Conservation (phyloP, 2,329 filamentous ascomycete genomes). For the Epichloe amarillans region DNA sequence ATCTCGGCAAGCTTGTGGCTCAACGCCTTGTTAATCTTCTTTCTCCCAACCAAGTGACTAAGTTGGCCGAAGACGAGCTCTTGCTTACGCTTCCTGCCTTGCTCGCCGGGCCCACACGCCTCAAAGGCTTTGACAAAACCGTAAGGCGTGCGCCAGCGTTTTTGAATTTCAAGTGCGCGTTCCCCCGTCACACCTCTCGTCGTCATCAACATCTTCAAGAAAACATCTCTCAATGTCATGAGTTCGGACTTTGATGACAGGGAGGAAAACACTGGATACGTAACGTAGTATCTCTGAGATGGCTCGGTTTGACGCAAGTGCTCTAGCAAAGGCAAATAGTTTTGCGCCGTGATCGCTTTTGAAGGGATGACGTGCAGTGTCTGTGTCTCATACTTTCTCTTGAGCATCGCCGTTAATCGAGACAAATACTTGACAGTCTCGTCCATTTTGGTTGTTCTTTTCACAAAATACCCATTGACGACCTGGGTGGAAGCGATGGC, state of each 20-base stretch:
- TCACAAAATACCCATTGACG: conserved; percentile 67
- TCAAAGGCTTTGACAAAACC: conserved; percentile 60
- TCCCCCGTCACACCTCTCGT: conserved; percentile 65
- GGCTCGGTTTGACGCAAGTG: conserved; percentile 42
- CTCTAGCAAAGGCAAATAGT: conserved; percentile 52
- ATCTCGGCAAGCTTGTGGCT: conserved; percentile 60
- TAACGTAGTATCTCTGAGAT: conserved; percentile 43
- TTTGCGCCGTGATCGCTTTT: conserved; percentile 44
- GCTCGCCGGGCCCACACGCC: conserved; percentile 33
- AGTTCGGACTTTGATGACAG: conserved; percentile 63
- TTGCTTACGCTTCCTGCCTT: conserved; percentile 41
- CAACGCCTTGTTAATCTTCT: conserved; percentile 51
- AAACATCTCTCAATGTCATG: conserved; percentile 61
- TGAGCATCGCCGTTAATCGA: conserved; percentile 56
- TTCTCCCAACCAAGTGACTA: conserved; percentile 47
- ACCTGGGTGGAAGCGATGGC: conserved; percentile 68
- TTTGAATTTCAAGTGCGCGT: conserved; percentile 68
- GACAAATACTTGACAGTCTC: conserved; percentile 66
- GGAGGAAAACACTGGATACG: conserved; percentile 57
- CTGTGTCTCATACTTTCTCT: conserved; percentile 47
- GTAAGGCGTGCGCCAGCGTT: conserved; percentile 60
- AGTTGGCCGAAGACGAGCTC: conserved; percentile 47
- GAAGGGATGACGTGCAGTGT: conserved; percentile 53
- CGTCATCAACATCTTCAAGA: conserved; percentile 78
- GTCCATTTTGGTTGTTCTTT: conserved; percentile 61